A percentile compares a stretch with the other conserved stretches of the same genome.
These are phyloP conservation scores for Pseudognaphalium luteoalbum DNA, from an alignment of 129 eudicot genomes.

Conservation along the genomic window DNA sequence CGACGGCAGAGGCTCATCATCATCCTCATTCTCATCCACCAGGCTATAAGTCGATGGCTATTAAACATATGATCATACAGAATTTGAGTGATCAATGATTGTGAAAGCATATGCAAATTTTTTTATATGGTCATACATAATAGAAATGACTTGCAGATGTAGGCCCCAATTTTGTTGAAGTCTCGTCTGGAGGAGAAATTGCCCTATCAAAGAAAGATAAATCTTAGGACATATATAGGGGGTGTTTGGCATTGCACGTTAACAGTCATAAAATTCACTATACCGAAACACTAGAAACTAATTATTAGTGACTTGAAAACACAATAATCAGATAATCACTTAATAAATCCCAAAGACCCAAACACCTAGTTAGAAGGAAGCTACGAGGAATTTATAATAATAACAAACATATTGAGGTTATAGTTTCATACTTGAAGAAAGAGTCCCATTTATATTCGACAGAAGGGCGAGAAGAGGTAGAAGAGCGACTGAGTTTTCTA, in stretches of 20 bases:
- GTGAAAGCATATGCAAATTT: not conserved
- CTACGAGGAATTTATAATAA: not conserved
- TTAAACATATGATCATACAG: constrained; percentile 7
- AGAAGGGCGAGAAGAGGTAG: constrained; percentile 29
- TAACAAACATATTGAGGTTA: constrained; percentile 4
- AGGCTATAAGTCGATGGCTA: constrained; percentile 44
- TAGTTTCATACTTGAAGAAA: constrained; percentile 37
- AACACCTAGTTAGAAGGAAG: not conserved
- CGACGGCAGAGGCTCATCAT: constrained; percentile 44
- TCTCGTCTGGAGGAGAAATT: constrained; percentile 30
- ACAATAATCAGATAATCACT: not conserved
- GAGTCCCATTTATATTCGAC: constrained; percentile 23
- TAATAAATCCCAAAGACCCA: not conserved
- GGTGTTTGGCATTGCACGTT: not conserved
- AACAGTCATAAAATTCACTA: not conserved
- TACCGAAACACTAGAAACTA: not conserved
- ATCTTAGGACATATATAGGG: not conserved
- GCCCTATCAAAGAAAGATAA: constrained; percentile 27
- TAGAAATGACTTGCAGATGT: constrained; percentile 44
- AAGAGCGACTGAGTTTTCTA: constrained; percentile 27
- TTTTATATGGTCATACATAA: no score
- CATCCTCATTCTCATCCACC: constrained; percentile 67
- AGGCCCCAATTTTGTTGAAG: constrained; percentile 32
- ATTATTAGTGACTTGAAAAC: not conserved
- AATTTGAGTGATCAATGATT: not conserved